Evolutionary conservation across 345 rosid species (phyloP).

Genomic region (Gossypium anomalum): DNA sequence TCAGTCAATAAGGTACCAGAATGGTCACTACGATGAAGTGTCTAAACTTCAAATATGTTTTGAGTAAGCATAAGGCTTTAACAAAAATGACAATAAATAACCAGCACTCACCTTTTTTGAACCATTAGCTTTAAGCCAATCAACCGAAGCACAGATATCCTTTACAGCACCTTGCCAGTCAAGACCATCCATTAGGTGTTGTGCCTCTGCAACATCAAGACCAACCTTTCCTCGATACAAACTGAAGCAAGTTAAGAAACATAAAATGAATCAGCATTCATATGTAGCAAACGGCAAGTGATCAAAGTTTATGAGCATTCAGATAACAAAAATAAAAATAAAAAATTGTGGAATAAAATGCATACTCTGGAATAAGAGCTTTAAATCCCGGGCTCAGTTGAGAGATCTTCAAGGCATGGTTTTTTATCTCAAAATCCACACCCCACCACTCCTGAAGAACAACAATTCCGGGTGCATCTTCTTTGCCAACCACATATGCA

Average conservation of each 20-base stretch:
- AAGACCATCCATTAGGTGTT: conserved; percentile 86
- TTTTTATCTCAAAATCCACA: conserved; percentile 90
- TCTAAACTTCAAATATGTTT: not conserved
- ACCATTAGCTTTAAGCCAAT: conserved; percentile 92
- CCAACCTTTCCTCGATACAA: conserved; percentile 96
- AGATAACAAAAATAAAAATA: not conserved
- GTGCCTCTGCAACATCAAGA: conserved; percentile 83
- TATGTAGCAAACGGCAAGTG: not conserved
- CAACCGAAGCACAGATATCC: conserved; percentile 77
- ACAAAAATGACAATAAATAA: not conserved
- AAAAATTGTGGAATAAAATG: not conserved
- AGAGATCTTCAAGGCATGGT: conserved; percentile 80
- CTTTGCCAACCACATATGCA: conserved; percentile 89
- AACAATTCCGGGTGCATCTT: conserved; percentile 82
- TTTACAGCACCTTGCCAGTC: conserved; percentile 94
- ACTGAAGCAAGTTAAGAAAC: conserved; percentile 28
- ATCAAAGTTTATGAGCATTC: not conserved
- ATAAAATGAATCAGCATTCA: not conserved
- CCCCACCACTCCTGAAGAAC: conserved; percentile 99
- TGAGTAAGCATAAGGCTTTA: not conserved
- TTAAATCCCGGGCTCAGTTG: conserved; percentile 75
- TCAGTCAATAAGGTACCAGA: not conserved
- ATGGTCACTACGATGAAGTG: not conserved
- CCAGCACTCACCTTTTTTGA: conserved; percentile 58
- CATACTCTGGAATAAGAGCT: conserved; percentile 89